These are phyloP conservation scores for Talaromyces sp. DNA, from an alignment of 2,329 filamentous ascomycete species.

Conservation along the genomic window DNA sequence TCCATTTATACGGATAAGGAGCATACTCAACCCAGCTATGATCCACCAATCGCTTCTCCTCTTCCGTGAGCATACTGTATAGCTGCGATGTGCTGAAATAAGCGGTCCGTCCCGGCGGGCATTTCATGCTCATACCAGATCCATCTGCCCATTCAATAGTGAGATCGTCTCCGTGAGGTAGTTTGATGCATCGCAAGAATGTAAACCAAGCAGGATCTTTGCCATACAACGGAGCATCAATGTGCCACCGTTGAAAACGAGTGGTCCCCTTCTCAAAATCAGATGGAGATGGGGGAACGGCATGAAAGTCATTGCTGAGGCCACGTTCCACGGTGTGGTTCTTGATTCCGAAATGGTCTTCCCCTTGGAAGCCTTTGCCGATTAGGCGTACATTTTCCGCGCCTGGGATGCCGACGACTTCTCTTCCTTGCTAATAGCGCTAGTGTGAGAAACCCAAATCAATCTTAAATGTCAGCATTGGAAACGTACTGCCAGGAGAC, in stretches of 20 bases:
- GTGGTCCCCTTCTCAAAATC: slow-evolving; percentile 45
- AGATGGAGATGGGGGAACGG: slow-evolving; percentile 30
- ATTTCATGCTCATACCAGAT: slow-evolving; percentile 20
- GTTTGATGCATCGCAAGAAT: slow-evolving; percentile 42
- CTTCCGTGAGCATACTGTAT: slow-evolving; percentile 38
- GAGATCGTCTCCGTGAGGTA: slow-evolving; percentile 38
- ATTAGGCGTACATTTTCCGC: slow-evolving; percentile 19
- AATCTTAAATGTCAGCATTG: not conserved
- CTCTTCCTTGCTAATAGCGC: slow-evolving; percentile 16
- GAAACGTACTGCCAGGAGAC: slow-evolving; percentile 10
- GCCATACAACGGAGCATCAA: slow-evolving; percentile 49
- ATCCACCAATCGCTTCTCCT: slow-evolving; percentile 45
- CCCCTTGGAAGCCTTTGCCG: slow-evolving; percentile 16
- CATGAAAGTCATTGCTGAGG: slow-evolving; percentile 40
- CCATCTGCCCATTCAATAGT: slow-evolving; percentile 48
- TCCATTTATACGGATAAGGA: slow-evolving; percentile 48
- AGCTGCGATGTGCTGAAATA: slow-evolving; percentile 19
- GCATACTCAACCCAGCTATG: slow-evolving; percentile 51
- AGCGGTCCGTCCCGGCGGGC: slow-evolving; percentile 8
- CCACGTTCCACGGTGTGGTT: slow-evolving; percentile 16
- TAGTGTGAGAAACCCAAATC: not conserved
- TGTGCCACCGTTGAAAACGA: slow-evolving; percentile 51
- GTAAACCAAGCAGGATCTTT: slow-evolving; percentile 47
- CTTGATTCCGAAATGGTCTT: slow-evolving; percentile 17
- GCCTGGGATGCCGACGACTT: slow-evolving; percentile 19